phyloP scores from a whole-genome alignment of 495 filamentous ascomycete species.

The Entonaema liquescens region DNA sequence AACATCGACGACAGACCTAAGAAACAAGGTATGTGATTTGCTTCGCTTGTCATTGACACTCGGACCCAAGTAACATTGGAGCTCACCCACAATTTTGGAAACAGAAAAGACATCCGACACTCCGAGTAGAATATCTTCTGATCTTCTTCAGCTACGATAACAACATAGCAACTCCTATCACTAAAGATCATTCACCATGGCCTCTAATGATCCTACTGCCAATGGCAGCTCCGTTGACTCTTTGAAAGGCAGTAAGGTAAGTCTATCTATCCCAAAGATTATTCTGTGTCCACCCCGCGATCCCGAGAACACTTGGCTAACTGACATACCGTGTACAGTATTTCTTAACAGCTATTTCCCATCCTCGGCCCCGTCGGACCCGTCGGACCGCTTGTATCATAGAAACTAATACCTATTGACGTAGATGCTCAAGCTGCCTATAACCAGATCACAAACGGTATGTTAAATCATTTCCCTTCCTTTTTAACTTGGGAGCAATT shows the following conservation, averaged over 20 bases:
- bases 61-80: conserved; percentile 11
- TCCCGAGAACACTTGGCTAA: conserved; percentile 41
- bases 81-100: conserved; percentile 36
- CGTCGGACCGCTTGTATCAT: conserved; percentile 20
- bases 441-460: conserved; percentile 54
- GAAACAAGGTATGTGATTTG: neutral
- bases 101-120: conserved; percentile 25
- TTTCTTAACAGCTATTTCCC: conserved; percentile 14
- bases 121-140: conserved; percentile 28
- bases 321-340: conserved; percentile 40
- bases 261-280: conserved; percentile 32
- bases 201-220: conserved; percentile 42
- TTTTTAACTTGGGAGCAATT: conserved; percentile 3
- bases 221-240: conserved; percentile 43
- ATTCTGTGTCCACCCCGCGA: conserved; percentile 6
- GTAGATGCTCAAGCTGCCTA: conserved; percentile 55
- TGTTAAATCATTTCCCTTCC: neutral
- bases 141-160: conserved; percentile 18
- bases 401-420: conserved; percentile 33
- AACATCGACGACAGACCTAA: neutral
- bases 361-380: conserved; percentile 8
- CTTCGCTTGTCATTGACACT: neutral
- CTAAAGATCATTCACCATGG: conserved; percentile 47
- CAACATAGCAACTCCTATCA: neutral
- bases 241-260: conserved; percentile 59